Evolutionary conservation across 495 filamentous ascomycete species (phyloP).

Genomic region (Letharia columbiana): DNA sequence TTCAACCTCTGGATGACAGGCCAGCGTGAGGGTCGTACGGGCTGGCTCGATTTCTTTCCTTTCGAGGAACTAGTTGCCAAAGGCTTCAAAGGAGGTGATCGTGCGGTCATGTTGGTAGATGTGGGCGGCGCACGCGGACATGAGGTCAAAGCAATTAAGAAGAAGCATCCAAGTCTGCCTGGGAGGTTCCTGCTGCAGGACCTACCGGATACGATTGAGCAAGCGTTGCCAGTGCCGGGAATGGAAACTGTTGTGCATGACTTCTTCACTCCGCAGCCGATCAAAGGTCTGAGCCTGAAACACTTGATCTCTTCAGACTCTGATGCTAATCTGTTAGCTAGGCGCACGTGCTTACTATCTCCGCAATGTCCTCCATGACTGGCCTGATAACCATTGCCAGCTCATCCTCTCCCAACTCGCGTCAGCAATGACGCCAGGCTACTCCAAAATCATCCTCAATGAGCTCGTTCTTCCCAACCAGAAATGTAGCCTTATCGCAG

Average conservation of each 20-base stretch:
- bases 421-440: conserved; percentile 34
- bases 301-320: not conserved
- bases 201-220: conserved; percentile 32
- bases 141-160: conserved; percentile 37
- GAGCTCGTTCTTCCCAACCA: conserved; percentile 36
- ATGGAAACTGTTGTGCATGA: conserved; percentile 41
- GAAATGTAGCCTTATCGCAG: conserved; percentile 11
- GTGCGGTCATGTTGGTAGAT: conserved; percentile 42
- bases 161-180: conserved; percentile 20
- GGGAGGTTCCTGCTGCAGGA: conserved; percentile 40
- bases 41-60: conserved; percentile 10
- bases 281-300: conserved; percentile 14
- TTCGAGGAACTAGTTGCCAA: conserved; percentile 10
- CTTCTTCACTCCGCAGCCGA: conserved; percentile 41
- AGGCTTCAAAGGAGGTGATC: conserved; percentile 27
- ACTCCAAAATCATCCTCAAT: conserved; percentile 40
- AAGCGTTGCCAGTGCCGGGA: conserved; percentile 41
- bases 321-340: conserved; percentile 1
- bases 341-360: conserved; percentile 40
- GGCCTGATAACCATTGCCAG: conserved; percentile 34
- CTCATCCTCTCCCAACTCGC: conserved; percentile 32
- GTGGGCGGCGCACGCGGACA: conserved; percentile 49
- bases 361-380: conserved; percentile 40
- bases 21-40: conserved; percentile 4
- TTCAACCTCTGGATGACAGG: conserved; percentile 19